Percentiles rank a stretch among this genome's conserved stretches.
Conservation (phyloP, 2,329 filamentous ascomycete genomes). For the Xylariaceae sp. region DNA sequence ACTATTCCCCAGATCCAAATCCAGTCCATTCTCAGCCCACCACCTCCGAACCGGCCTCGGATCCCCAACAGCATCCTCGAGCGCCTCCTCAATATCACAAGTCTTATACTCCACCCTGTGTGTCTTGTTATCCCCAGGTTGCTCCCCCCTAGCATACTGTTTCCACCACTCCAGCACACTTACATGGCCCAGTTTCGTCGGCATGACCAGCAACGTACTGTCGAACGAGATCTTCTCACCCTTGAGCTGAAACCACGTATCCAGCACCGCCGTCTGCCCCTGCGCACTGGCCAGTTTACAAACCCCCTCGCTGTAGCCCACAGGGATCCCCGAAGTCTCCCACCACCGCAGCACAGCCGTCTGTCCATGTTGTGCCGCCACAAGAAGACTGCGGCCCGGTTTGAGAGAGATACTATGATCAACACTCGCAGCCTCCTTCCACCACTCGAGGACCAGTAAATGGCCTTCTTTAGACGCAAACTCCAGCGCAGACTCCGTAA, state of each 20-base stretch:
- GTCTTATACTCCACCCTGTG: constrained; percentile 88
- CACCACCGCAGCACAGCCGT: constrained; percentile 81
- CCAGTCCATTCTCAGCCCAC: constrained; percentile 85
- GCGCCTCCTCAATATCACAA: constrained; percentile 90
- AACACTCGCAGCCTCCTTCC: constrained; percentile 68
- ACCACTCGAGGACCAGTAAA: constrained; percentile 88
- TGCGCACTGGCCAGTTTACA: constrained; percentile 81
- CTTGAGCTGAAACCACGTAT: constrained; percentile 75
- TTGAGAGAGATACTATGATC: constrained; percentile 63
- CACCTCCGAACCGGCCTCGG: constrained; percentile 74
- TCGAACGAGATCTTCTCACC: constrained; percentile 74
- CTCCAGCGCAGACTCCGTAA: constrained; percentile 84
- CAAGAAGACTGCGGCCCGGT: constrained; percentile 79
- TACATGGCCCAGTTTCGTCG: constrained; percentile 83
- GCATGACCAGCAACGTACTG: constrained; percentile 77
- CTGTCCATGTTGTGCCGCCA: constrained; percentile 79
- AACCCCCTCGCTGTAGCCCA: constrained; percentile 76
- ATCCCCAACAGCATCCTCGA: constrained; percentile 78
- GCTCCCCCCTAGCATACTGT: constrained; percentile 57
- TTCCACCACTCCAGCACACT: constrained; percentile 93
- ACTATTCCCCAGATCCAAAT: constrained; percentile 76
- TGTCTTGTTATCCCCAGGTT: constrained; percentile 52
- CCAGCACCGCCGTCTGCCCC: constrained; percentile 79
- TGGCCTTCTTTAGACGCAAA: constrained; percentile 83
- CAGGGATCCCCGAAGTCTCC: constrained; percentile 76